Evolutionary conservation across 805 yeast species (phyloP).

Genomic region (Scheffersomyces stipitis): DNA sequence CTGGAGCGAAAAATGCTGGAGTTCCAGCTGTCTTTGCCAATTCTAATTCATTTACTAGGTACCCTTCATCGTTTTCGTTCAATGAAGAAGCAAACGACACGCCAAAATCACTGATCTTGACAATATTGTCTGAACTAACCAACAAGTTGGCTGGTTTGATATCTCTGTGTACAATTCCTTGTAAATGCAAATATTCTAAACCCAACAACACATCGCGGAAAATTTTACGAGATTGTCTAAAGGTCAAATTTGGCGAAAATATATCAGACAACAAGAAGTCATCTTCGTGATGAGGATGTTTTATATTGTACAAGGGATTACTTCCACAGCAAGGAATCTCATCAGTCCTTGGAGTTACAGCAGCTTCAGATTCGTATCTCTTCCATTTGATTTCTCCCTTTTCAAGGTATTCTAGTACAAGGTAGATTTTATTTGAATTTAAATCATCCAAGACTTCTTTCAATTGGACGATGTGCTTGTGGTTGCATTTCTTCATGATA

Average conservation of each 20-base stretch:
- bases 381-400: slow-evolving; percentile 90
- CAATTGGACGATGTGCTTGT: slow-evolving; percentile 39
- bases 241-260: slow-evolving; percentile 58
- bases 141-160: slow-evolving; percentile 92
- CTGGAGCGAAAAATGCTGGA: slow-evolving; percentile 90
- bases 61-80: slow-evolving; percentile 44
- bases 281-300: slow-evolving; percentile 11
- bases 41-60: slow-evolving; percentile 59
- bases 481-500: slow-evolving; percentile 48
- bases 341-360: slow-evolving; percentile 24
- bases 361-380: slow-evolving; percentile 14
- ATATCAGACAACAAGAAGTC: slow-evolving; percentile 21
- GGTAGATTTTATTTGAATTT: slow-evolving; percentile 77
- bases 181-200: slow-evolving; percentile 83
- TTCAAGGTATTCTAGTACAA: slow-evolving; percentile 86
- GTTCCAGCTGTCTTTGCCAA: slow-evolving; percentile 96
- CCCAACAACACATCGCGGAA: slow-evolving; percentile 86
- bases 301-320: slow-evolving; percentile 3
- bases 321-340: slow-evolving; percentile 41
- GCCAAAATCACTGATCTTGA: slow-evolving; percentile 96
- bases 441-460: slow-evolving; percentile 80
- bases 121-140: slow-evolving; percentile 65
- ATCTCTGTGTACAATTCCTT: slow-evolving; percentile 92
- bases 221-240: slow-evolving; percentile 65
- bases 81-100: slow-evolving; percentile 71